Evolutionary conservation across 2,329 filamentous ascomycete species (phyloP).

Genomic region (Diaporthe citriasiana): DNA sequence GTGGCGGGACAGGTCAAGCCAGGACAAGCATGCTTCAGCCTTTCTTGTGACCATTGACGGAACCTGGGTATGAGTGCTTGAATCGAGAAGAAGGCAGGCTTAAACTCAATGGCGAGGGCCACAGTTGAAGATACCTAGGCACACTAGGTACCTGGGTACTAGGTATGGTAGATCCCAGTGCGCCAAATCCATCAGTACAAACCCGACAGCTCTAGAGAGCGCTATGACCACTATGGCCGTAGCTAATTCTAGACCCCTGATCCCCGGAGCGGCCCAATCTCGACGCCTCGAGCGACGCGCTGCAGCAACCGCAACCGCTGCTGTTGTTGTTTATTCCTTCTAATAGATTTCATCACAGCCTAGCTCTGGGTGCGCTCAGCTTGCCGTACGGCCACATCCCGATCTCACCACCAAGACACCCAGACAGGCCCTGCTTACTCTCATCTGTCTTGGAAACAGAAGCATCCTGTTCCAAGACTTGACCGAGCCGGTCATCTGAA

Average conservation of each 20-base stretch:
- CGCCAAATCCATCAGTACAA: too few relatives aligned
- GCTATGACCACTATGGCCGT: constrained; percentile 40
- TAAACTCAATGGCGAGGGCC: neutral
- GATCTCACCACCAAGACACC: constrained; percentile 6
- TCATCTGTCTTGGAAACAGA: constrained; percentile 6
- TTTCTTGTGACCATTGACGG: neutral
- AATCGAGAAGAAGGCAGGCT: neutral
- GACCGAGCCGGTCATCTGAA: constrained; percentile 8
- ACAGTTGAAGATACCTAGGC: neutral
- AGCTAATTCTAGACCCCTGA: constrained; percentile 25
- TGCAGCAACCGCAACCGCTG: constrained; percentile 21
- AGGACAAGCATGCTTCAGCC: neutral
- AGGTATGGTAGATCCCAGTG: neutral
- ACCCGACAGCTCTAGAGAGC: too few relatives aligned
- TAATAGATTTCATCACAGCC: neutral
- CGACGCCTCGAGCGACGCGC: neutral
- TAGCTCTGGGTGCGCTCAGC: neutral
- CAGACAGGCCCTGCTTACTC: neutral
- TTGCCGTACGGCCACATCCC: neutral
- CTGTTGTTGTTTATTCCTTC: constrained; percentile 21
- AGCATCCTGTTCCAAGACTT: constrained; percentile 3
- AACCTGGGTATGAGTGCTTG: neutral
- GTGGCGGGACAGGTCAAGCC: neutral
- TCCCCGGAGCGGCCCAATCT: neutral
- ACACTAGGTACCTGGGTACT: too few relatives aligned